A percentile compares a stretch with the other conserved stretches of the same genome.
phyloP scores from a whole-genome alignment of 805 yeast species.

The Candida golubevii region DNA sequence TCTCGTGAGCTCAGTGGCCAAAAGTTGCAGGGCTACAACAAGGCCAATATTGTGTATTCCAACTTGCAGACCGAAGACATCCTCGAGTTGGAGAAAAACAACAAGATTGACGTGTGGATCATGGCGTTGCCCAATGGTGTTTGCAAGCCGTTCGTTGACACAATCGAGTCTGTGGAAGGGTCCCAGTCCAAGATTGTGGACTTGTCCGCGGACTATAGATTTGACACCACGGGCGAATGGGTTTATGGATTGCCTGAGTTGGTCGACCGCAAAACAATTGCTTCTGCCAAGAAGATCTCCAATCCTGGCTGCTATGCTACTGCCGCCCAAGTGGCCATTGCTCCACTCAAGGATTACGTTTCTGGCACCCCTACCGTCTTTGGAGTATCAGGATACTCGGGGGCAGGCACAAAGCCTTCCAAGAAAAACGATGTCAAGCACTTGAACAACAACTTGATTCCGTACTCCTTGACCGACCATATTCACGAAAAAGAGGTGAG shows the following conservation, averaged over 20 bases:
- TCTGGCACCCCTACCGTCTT: slow-evolving; percentile 78
- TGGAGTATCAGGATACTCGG: slow-evolving; percentile 98
- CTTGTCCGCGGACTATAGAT: slow-evolving; percentile 92
- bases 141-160: slow-evolving; percentile 81
- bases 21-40: slow-evolving; percentile 81
- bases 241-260: slow-evolving; percentile 93
- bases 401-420: slow-evolving; percentile 98
- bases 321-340: slow-evolving; percentile 89
- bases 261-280: slow-evolving; percentile 60
- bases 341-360: slow-evolving; percentile 71
- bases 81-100: slow-evolving; percentile 65
- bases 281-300: slow-evolving; percentile 73
- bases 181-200: slow-evolving; percentile 83
- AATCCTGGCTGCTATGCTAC: slow-evolving; percentile 99
- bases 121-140: slow-evolving; percentile 99
- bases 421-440: slow-evolving; percentile 84
- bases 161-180: slow-evolving; percentile 60
- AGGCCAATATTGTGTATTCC: slow-evolving; percentile 72
- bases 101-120: slow-evolving; percentile 92
- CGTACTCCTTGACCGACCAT: slow-evolving; percentile 94
- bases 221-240: slow-evolving; percentile 88
- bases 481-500: slow-evolving; percentile 95
- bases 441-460: slow-evolving; percentile 79
- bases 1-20: slow-evolving; percentile 92
- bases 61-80: slow-evolving; percentile 88